phyloP scores from a whole-genome alignment of 2,329 filamentous ascomycete species.

The Bipolaris victoriae region DNA sequence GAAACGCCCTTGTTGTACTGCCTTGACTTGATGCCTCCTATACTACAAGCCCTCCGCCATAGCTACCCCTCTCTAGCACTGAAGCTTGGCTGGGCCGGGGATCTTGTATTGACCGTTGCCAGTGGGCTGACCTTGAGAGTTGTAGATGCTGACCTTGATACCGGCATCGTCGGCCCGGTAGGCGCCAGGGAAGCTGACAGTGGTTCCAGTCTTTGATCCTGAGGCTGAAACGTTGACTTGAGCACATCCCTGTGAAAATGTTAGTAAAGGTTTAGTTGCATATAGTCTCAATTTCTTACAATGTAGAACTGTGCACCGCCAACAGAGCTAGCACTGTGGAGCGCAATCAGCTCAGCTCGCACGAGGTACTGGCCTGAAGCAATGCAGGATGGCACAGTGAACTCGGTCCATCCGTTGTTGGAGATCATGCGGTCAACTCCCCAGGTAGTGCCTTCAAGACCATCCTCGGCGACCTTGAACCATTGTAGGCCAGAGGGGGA shows the following conservation, averaged over 20 bases:
- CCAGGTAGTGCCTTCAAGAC: constrained; percentile 53
- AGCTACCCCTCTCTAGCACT: constrained; percentile 49
- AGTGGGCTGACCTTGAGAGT: constrained; percentile 25
- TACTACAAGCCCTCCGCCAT: neutral
- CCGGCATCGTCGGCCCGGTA: constrained; percentile 40
- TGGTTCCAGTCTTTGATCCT: constrained; percentile 25
- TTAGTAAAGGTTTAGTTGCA: neutral
- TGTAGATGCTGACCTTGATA: constrained; percentile 43
- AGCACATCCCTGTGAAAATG: constrained; percentile 32
- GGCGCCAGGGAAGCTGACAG: constrained; percentile 47
- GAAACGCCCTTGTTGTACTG: no score
- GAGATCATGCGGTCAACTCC: constrained; percentile 58
- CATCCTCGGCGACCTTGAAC: constrained; percentile 53
- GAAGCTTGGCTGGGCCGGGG: constrained; percentile 59
- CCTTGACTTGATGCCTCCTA: no score
- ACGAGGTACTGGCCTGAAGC: constrained; percentile 52
- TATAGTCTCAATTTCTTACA: neutral
- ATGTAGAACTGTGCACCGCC: constrained; percentile 54
- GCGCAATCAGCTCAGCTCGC: constrained; percentile 54
- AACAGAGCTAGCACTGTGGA: constrained; percentile 46
- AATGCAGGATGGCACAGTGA: constrained; percentile 47
- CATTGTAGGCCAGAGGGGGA: constrained; percentile 50
- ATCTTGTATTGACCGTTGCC: constrained; percentile 53
- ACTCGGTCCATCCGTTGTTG: constrained; percentile 54
- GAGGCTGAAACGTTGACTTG: constrained; percentile 44